Evolutionary conservation across 352 stramenopile genomes (phyloP).

Genomic region (Pythium biforme): DNA sequence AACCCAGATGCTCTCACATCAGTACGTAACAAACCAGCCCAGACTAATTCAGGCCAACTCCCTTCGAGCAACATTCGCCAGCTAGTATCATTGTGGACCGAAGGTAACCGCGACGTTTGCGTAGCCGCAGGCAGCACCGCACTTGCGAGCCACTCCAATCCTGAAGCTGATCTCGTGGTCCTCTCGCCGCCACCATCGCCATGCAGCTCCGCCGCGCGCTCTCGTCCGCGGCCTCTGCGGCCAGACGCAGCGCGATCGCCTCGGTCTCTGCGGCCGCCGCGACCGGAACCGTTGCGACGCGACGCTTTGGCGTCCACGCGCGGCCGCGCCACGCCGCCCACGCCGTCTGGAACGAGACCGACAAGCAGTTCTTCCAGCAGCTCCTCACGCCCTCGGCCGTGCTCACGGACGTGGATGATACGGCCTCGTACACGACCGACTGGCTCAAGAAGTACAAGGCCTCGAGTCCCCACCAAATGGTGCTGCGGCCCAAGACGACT

Average conservation of each 20-base stretch:
- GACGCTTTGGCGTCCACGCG: slow-evolving; percentile 32
- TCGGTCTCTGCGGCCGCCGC: too few species aligned
- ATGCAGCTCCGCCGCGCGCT: slow-evolving; percentile 15
- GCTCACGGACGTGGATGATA: slow-evolving; percentile 68
- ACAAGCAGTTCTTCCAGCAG: slow-evolving; percentile 64
- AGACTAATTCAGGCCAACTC: too few species aligned
- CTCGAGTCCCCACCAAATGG: slow-evolving; percentile 56
- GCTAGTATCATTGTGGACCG: background rate
- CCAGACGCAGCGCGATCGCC: background rate
- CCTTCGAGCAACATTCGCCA: background rate
- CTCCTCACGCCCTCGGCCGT: slow-evolving; percentile 62
- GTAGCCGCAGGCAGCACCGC: slow-evolving; percentile 2
- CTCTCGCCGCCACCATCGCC: background rate
- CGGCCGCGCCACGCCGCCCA: slow-evolving; percentile 34
- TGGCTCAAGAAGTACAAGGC: slow-evolving; percentile 88
- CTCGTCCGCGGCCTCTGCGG: background rate
- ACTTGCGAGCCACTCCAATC: background rate
- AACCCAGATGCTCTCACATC: slow-evolving; percentile 11
- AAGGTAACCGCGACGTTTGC: slow-evolving; percentile 12
- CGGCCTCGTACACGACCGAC: slow-evolving; percentile 69
- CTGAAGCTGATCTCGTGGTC: too few species aligned
- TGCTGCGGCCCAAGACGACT: slow-evolving; percentile 87
- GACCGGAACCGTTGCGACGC: too few species aligned
- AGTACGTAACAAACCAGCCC: too few species aligned
- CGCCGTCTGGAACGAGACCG: slow-evolving; percentile 55